Conservation (phyloP, 1,284 basidiomycete genomes). For the Ustilago curta region DNA sequence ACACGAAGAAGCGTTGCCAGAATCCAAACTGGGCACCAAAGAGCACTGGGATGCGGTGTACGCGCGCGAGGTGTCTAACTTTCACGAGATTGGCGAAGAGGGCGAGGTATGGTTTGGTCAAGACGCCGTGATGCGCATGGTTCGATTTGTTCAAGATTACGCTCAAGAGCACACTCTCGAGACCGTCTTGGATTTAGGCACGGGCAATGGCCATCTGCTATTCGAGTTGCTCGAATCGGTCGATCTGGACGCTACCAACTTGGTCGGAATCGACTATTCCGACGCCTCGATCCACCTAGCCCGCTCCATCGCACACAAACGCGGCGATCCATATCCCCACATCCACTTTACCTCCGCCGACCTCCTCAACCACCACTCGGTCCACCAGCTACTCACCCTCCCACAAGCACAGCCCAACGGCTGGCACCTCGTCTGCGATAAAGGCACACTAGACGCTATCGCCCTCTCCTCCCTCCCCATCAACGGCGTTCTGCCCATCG, state of each 20-base stretch:
- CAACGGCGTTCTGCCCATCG: slow-evolving; percentile 74
- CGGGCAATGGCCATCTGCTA: slow-evolving; percentile 85
- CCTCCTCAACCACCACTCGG: slow-evolving; percentile 53
- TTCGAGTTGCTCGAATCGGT: slow-evolving; percentile 74
- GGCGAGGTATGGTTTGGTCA: slow-evolving; percentile 92
- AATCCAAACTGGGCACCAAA: slow-evolving; percentile 79
- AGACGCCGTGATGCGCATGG: slow-evolving; percentile 84
- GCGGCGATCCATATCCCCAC: slow-evolving; percentile 52
- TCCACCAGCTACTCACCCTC: slow-evolving; percentile 11
- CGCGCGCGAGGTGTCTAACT: slow-evolving; percentile 78
- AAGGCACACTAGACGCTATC: slow-evolving; percentile 80
- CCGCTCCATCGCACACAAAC: slow-evolving; percentile 52
- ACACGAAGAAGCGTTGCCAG: slow-evolving; percentile 48
- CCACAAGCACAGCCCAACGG: slow-evolving; percentile 2
- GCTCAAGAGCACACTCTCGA: slow-evolving; percentile 6
- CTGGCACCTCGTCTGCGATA: slow-evolving; percentile 70
- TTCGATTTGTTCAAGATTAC: slow-evolving; percentile 56
- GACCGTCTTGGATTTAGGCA: slow-evolving; percentile 74
- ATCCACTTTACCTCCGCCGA: slow-evolving; percentile 67
- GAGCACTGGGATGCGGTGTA: slow-evolving; percentile 69
- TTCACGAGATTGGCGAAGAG: slow-evolving; percentile 84
- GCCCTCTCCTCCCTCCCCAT: slow-evolving; percentile 78
- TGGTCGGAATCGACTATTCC: slow-evolving; percentile 87
- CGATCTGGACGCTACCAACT: slow-evolving; percentile 70
- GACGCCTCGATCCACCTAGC: slow-evolving; percentile 75